Evolutionary conservation across 768 basidiomycete genomes (phyloP).

Genomic region (Naematelia encephala): DNA sequence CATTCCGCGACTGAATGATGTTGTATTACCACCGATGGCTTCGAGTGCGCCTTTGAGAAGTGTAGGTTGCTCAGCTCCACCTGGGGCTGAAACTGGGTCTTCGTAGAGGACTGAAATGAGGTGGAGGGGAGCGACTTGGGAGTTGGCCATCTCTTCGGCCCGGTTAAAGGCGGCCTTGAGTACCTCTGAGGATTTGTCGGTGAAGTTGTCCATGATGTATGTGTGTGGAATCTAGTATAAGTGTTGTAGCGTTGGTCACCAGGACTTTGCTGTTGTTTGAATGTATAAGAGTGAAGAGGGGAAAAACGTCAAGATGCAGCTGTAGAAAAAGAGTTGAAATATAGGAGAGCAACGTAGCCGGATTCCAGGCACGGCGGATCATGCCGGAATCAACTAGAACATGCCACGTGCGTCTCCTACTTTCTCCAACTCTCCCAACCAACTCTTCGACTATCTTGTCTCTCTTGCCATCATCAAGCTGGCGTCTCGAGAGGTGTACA

Average conservation of each 20-base stretch:
- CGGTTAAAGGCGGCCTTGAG: conserved; percentile 70
- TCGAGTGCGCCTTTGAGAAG: conserved; percentile 75
- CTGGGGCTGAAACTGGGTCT: conserved; percentile 52
- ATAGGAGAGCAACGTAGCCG: no score
- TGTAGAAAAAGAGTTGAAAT: neutral
- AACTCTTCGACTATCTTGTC: no score
- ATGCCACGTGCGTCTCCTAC: conserved; percentile 1
- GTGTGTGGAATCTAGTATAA: conserved; percentile 42
- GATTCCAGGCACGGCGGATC: neutral
- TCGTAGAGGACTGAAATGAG: conserved; percentile 76
- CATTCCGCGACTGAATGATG: conserved; percentile 64
- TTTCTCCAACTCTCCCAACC: neutral
- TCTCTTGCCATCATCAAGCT: no score
- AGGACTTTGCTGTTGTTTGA: neutral
- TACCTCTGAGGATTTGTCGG: conserved; percentile 73
- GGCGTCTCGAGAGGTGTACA: no score
- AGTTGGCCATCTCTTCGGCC: conserved; percentile 78
- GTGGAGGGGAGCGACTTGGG: conserved; percentile 81
- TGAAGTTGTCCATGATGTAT: conserved; percentile 66
- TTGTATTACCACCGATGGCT: conserved; percentile 73
- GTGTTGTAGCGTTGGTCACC: neutral
- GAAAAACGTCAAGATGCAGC: neutral
- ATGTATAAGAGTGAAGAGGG: neutral
- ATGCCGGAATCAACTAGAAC: conserved; percentile 3
- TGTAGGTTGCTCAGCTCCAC: conserved; percentile 53